Evolutionary conservation across 2,329 filamentous ascomycete species (phyloP).

Genomic region (Fusarium brevicatenulatum): DNA sequence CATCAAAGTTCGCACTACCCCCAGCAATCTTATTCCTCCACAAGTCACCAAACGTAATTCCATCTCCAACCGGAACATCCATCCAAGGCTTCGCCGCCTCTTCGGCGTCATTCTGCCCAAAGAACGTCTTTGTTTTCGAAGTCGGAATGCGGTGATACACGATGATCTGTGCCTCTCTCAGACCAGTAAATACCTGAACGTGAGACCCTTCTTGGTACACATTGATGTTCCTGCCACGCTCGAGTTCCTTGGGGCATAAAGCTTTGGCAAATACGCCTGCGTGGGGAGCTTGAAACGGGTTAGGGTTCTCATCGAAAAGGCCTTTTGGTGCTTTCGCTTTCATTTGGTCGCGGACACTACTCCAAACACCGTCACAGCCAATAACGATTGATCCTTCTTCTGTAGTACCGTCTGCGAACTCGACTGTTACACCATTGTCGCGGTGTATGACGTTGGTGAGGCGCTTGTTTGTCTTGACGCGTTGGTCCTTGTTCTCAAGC

Average conservation of each 20-base stretch:
- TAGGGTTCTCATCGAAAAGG: conserved; percentile 7
- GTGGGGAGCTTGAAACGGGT: conserved; percentile 13
- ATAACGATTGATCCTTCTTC: conserved; percentile 1
- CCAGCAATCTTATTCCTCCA: conserved; percentile 21
- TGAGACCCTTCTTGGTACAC: conserved; percentile 14
- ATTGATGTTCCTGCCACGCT: neutral
- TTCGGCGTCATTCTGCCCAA: conserved; percentile 22
- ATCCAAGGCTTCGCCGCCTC: conserved; percentile 14
- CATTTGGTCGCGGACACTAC: conserved; percentile 22
- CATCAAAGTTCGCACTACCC: conserved; percentile 22
- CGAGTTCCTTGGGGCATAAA: neutral
- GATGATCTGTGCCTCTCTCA: conserved; percentile 5
- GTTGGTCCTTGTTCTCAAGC: neutral
- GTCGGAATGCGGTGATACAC: conserved; percentile 14
- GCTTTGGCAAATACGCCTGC: conserved; percentile 11
- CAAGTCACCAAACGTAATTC: conserved; percentile 13
- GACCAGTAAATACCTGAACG: conserved; percentile 20
- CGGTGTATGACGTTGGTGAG: neutral
- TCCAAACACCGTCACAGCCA: conserved; percentile 20
- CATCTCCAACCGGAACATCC: conserved; percentile 2
- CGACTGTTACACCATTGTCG: neutral
- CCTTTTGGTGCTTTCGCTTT: conserved; percentile 9
- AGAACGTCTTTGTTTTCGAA: conserved; percentile 9
- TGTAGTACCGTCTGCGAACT: conserved; percentile 11
- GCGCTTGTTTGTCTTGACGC: conserved; percentile 19